A percentile compares a stretch with the other conserved stretches of the same genome.
phyloP scores from a whole-genome alignment of 225 moss, liverwort and hornwort species.

The Polytrichum formosum region DNA sequence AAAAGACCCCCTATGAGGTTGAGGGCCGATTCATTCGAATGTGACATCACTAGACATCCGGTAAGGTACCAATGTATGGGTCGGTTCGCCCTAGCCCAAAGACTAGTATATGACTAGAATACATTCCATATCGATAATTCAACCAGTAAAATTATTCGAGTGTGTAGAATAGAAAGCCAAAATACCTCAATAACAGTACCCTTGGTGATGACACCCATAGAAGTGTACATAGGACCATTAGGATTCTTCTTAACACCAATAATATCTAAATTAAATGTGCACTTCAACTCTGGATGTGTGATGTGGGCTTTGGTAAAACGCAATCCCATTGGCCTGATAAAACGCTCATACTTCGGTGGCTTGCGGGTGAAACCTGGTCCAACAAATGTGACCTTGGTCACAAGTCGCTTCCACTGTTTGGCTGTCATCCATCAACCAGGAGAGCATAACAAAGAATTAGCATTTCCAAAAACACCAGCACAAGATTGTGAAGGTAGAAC shows the following conservation, averaged over 20 bases:
- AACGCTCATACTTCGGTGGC: slow-evolving; percentile 96
- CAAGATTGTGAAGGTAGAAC: too few relatives aligned
- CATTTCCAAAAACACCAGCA: background rate
- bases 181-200: slow-evolving; percentile 95
- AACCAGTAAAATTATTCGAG: background rate
- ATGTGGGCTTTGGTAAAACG: slow-evolving; percentile 98
- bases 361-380: slow-evolving; percentile 97
- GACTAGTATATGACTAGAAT: too few relatives aligned
- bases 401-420: slow-evolving; percentile 96
- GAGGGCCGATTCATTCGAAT: too few relatives aligned
- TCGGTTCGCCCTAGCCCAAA: too few relatives aligned
- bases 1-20: too few relatives aligned
- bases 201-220: slow-evolving; percentile 98
- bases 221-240: slow-evolving; percentile 96
- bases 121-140: too few relatives aligned
- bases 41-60: too few relatives aligned
- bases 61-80: too few relatives aligned
- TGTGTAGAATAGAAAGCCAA: background rate
- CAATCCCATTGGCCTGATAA: slow-evolving; percentile 96
- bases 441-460: background rate
- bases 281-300: slow-evolving; percentile 94
- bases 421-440: slow-evolving; percentile 35
- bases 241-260: slow-evolving; percentile 99
- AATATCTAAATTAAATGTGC: slow-evolving; percentile 92
- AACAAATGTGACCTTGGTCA: slow-evolving; percentile 96